These are phyloP conservation scores for Pisolithus albus DNA, from an alignment of 768 basidiomycete genomes.

Conservation along the genomic window DNA sequence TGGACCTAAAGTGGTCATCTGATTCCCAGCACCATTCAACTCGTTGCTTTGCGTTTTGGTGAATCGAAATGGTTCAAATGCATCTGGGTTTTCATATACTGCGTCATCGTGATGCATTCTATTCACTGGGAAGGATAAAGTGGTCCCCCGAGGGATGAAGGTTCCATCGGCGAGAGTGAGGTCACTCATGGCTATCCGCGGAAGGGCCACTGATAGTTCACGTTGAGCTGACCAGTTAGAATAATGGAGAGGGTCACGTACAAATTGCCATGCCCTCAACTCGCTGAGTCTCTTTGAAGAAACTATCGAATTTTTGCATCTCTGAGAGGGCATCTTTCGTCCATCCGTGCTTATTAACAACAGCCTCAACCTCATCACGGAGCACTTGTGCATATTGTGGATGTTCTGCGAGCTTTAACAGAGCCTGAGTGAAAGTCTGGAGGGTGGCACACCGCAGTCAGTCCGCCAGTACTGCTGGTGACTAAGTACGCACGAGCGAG, in stretches of 20 bases:
- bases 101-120: constrained; percentile 15
- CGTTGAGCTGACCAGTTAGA: neutral
- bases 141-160: constrained; percentile 28
- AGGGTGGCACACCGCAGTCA: neutral
- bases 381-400: constrained; percentile 30
- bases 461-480: no score
- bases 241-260: constrained; percentile 2
- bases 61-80: constrained; percentile 47
- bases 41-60: constrained; percentile 28
- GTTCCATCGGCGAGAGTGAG: constrained; percentile 35
- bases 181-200: constrained; percentile 27
- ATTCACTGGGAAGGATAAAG: constrained; percentile 16
- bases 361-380: constrained; percentile 32
- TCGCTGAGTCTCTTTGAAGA: constrained; percentile 33
- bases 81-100: constrained; percentile 28
- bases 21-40: constrained; percentile 27
- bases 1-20: constrained; percentile 28
- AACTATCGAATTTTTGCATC: constrained; percentile 36
- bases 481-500: neutral
- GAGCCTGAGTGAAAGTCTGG: constrained; percentile 29
- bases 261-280: constrained; percentile 23
- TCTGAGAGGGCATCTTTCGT: constrained; percentile 21
- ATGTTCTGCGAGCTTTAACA: constrained; percentile 31
- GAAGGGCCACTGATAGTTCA: constrained; percentile 18
- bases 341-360: constrained; percentile 25